phyloP scores from a whole-genome alignment of 805 yeast genomes.

The Saccharomycopsis selenospora region DNA sequence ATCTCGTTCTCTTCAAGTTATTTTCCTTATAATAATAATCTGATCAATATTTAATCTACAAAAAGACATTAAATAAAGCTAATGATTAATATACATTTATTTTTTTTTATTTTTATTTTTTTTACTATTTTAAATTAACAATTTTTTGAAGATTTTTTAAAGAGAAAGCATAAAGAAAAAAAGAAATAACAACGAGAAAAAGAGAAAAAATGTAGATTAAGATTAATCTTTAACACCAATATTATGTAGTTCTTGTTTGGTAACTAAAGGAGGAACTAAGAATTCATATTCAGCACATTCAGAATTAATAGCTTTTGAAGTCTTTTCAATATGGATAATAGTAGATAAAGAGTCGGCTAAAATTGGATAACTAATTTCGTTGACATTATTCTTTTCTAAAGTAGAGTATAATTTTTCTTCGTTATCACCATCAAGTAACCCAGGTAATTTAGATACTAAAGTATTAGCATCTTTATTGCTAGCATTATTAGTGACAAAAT shows the following conservation, averaged over 20 bases:
- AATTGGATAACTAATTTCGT: conserved; percentile 36
- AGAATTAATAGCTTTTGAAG: conserved; percentile 33
- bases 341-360: conserved; percentile 40
- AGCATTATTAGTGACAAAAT: background rate
- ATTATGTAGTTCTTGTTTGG: conserved; percentile 24
- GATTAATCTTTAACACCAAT: conserved; percentile 20
- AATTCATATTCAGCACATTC: conserved; percentile 43
- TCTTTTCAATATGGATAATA: conserved; percentile 45
- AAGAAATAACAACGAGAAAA: too few relatives aligned
- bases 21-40: too few relatives aligned
- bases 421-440: conserved; percentile 26
- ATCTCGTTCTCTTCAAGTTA: too few relatives aligned
- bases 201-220: background rate
- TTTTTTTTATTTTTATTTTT: too few relatives aligned
- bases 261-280: conserved; percentile 39
- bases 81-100: too few relatives aligned
- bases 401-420: conserved; percentile 4
- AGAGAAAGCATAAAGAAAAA: too few relatives aligned
- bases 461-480: conserved; percentile 6
- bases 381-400: conserved; percentile 5
- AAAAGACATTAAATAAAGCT: too few relatives aligned
- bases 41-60: too few relatives aligned
- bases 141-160: too few relatives aligned
- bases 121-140: too few relatives aligned
- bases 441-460: conserved; percentile 31